Conservation (phyloP, 2,329 filamentous ascomycete genomes). For the Sclerotinia trifoliorum region DNA sequence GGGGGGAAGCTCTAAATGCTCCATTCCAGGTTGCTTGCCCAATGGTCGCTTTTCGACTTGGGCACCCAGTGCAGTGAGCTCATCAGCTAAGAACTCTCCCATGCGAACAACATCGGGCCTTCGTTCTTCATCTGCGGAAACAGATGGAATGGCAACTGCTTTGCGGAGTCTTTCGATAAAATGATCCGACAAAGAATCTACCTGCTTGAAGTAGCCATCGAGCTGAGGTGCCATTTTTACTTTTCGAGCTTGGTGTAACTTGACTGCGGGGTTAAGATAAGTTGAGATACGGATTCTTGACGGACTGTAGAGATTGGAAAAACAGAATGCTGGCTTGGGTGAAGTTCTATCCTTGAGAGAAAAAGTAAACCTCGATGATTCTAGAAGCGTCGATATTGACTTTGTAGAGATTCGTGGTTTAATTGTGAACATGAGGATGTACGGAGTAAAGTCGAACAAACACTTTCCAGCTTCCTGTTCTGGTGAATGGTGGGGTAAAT, state of each 20-base stretch:
- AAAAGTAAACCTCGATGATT: neutral
- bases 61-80: conserved; percentile 82
- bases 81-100: conserved; percentile 83
- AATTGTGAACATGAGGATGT: conserved; percentile 19
- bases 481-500: conserved; percentile 7
- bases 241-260: conserved; percentile 54
- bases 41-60: conserved; percentile 82
- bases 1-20: conserved; percentile 86
- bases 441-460: neutral
- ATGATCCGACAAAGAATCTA: conserved; percentile 72
- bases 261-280: conserved; percentile 36
- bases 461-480: conserved; percentile 14
- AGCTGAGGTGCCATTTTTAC: conserved; percentile 84
- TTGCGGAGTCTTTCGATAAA: conserved; percentile 90
- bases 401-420: conserved; percentile 17
- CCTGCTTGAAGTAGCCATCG: conserved; percentile 89
- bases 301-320: neutral
- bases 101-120: conserved; percentile 93
- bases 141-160: conserved; percentile 93
- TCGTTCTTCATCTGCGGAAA: conserved; percentile 87
- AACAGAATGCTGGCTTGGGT: neutral
- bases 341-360: neutral
- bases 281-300: conserved; percentile 17
- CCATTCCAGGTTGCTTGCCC: conserved; percentile 88
- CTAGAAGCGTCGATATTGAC: conserved; percentile 14